Evolutionary conservation across 2,329 filamentous ascomycete genomes (phyloP).

Genomic region (Hymenoscyphus occultus): DNA sequence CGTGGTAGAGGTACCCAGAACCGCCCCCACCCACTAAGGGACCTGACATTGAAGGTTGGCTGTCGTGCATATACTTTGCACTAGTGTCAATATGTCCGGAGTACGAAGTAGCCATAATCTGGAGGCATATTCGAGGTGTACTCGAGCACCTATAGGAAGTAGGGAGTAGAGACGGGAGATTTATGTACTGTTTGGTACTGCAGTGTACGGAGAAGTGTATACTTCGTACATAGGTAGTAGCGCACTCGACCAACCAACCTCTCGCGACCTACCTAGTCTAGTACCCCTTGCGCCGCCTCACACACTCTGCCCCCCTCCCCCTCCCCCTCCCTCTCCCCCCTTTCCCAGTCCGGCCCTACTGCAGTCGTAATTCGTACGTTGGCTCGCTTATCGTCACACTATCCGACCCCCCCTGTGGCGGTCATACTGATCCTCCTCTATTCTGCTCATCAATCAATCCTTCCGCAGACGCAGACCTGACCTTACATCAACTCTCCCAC

Average conservation of each 20-base stretch:
- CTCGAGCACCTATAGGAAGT: too few relatives aligned
- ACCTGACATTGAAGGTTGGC: background rate
- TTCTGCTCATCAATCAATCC: slow-evolving; percentile 2
- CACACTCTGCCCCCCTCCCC: background rate
- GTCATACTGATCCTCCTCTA: background rate
- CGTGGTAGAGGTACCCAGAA: background rate
- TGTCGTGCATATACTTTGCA: background rate
- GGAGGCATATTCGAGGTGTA: background rate
- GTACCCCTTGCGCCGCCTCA: background rate
- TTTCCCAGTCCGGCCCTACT: background rate
- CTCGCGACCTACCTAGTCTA: too few relatives aligned
- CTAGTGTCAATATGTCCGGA: too few relatives aligned
- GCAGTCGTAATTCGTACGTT: slow-evolving; percentile 22
- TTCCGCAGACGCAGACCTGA: too few relatives aligned
- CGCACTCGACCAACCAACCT: background rate
- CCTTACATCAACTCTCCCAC: background rate
- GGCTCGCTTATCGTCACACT: slow-evolving; percentile 30
- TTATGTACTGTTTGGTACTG: too few relatives aligned
- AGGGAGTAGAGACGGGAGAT: background rate
- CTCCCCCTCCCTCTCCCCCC: background rate
- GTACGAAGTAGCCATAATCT: background rate
- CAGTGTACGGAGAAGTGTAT: background rate
- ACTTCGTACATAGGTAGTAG: background rate
- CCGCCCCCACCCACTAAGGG: background rate
- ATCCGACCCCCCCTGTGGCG: slow-evolving; percentile 6